These are phyloP conservation scores for Pichia inconspicua DNA, from an alignment of 1,139 yeast species.

Conservation along the genomic window DNA sequence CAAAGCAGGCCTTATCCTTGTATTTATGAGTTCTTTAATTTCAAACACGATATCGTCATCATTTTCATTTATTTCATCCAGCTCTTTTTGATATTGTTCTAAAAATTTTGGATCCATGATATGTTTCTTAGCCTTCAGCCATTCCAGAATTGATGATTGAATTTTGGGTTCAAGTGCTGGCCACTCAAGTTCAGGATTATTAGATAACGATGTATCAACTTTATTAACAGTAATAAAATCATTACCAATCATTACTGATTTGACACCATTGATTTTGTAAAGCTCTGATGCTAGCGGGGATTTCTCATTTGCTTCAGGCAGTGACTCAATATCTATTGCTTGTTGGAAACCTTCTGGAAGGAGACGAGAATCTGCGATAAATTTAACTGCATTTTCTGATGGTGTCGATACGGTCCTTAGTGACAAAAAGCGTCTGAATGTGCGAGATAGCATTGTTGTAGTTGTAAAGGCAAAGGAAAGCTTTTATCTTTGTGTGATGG, in stretches of 20 bases:
- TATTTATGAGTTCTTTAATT: conserved; percentile 53
- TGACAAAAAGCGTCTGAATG: conserved; percentile 13
- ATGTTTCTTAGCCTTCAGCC: conserved; percentile 22
- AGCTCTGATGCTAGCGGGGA: conserved; percentile 79
- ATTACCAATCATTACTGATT: conserved; percentile 80
- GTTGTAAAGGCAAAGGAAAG: no score
- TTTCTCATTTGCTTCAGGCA: conserved; percentile 58
- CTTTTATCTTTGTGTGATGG: no score
- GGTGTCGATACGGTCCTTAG: conserved; percentile 69
- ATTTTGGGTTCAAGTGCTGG: conserved; percentile 20
- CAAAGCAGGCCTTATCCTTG: conserved; percentile 57
- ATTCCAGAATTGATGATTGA: conserved; percentile 18
- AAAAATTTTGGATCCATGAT: conserved; percentile 19
- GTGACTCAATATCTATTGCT: conserved; percentile 48
- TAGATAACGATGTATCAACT: conserved; percentile 24
- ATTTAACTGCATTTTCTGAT: conserved; percentile 85
- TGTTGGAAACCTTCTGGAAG: conserved; percentile 57
- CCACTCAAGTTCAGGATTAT: conserved; percentile 28
- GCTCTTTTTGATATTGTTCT: conserved; percentile 18
- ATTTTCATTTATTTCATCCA: conserved; percentile 31
- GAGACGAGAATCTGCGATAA: conserved; percentile 42
- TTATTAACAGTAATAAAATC: conserved; percentile 34
- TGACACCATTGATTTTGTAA: conserved; percentile 79
- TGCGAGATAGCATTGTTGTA: not conserved
- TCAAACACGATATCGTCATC: conserved; percentile 49